Evolutionary conservation across 805 yeast genomes (phyloP).

Genomic region (Cyberlindnera subsufficiens): DNA sequence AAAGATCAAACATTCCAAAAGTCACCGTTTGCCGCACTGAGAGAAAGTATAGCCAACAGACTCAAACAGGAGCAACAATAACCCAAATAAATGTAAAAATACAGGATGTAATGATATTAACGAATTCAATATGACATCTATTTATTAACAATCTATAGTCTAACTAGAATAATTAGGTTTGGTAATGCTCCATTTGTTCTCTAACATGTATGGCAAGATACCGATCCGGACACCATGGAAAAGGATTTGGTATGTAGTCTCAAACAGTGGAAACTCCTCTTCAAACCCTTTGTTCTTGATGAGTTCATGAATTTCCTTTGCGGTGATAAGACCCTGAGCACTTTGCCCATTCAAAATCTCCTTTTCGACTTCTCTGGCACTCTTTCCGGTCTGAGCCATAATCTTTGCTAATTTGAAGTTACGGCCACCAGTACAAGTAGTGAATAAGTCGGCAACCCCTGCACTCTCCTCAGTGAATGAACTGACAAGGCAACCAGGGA

Average conservation of each 20-base stretch:
- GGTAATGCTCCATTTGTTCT: conserved; percentile 27
- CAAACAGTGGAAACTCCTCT: conserved; percentile 53
- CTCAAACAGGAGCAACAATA: conserved; percentile 3
- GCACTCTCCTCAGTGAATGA: conserved; percentile 93
- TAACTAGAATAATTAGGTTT: conserved; percentile 15
- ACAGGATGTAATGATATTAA: neutral
- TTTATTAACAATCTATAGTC: neutral
- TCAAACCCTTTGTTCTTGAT: conserved; percentile 24
- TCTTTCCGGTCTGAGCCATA: conserved; percentile 70
- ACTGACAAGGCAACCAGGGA: conserved; percentile 60
- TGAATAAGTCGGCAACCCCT: conserved; percentile 95
- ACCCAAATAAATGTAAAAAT: neutral
- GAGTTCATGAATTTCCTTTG: conserved; percentile 81
- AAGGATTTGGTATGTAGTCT: conserved; percentile 43
- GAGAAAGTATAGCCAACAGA: conserved; percentile 40
- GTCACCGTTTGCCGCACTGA: conserved; percentile 62
- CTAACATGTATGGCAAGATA: conserved; percentile 50
- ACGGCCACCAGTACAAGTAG: conserved; percentile 95
- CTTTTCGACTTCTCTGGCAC: conserved; percentile 75
- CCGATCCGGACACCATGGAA: conserved; percentile 55
- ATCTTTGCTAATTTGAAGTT: conserved; percentile 82
- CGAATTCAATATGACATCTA: neutral
- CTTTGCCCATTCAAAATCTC: conserved; percentile 86
- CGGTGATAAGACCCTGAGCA: conserved; percentile 88
- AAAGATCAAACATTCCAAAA: conserved; percentile 47